Base-by-base conservation (phyloP, 768 basidiomycete genomes). In the Tubosaeta sp. region DNA sequence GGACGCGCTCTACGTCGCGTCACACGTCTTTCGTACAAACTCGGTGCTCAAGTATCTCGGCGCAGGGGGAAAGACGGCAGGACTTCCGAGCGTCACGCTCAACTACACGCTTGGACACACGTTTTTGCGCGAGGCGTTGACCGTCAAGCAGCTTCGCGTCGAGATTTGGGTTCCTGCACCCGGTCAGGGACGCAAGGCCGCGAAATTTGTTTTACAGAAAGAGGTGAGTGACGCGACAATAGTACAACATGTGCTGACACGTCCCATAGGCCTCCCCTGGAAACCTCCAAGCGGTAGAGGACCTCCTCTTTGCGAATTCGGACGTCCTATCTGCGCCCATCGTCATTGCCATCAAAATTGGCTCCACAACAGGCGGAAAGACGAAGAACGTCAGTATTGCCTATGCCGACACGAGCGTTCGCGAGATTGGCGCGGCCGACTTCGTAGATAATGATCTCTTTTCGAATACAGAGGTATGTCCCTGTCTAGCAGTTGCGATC, bases 391-490 rank as follows among this genome's bases (percentile, higher is more conserved):
- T 99, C 22, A 95, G 94, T 1, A 74, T 93, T 12, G 95, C 95
- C 0, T 99, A 92, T 62, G 91, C 92, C 0, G 95, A 99, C 68
- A 89, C 92, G 1, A 91, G 86, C 54, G 74, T 83, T 7, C 83
- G 91, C 19, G 81, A 88, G 61, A 76, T 99, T 5, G 97, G 97
- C 1, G 86, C 95, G 0, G 79, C 89, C 12, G 93, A 98, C 55
- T 98, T 91, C 60, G 82, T 85, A 8, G 97, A 99, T 69, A 95
- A 94, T 59, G 97, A 98, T 54, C 73, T 93, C 14, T 98, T 95
- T 69, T 94, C 92, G 1, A 99, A 98, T 61, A 85, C 88, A 4
- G 95, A 99, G 78, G 95, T 92, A 53, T 38, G 71, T 50, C 13
- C 16, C n/a, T 48, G 14, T 39, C 22, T 49, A 19, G 26, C 44